Conservation (phyloP, 768 basidiomycete species). For the Suillus brevipes region DNA sequence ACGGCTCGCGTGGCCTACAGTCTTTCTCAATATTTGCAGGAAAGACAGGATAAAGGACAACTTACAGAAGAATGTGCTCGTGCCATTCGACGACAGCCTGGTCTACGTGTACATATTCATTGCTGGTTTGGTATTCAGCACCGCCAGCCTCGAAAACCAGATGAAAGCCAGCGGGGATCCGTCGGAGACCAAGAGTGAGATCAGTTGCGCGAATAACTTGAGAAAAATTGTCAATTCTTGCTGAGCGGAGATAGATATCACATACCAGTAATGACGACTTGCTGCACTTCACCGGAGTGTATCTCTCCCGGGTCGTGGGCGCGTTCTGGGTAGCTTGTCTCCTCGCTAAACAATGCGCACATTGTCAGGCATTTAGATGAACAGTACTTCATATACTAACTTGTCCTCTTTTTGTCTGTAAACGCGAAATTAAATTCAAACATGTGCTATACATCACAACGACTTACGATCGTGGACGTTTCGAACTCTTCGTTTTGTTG, state of each 20-base stretch:
- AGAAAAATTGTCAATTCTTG: background rate
- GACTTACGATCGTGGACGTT: no score
- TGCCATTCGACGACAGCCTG: conserved; percentile 3
- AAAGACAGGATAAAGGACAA: background rate
- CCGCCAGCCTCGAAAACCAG: background rate
- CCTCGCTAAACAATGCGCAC: no score
- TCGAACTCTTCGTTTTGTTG: no score
- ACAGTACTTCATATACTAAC: no score
- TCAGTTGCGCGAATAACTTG: conserved; percentile 14
- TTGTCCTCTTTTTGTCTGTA: no score
- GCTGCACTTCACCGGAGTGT: background rate
- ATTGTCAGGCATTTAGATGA: no score
- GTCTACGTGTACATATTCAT: background rate
- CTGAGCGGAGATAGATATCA: background rate
- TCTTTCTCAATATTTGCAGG: background rate
- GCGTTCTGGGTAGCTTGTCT: no score
- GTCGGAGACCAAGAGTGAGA: conserved; percentile 6
- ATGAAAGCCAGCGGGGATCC: conserved; percentile 15
- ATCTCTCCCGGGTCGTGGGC: no score
- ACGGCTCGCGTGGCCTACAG: background rate
- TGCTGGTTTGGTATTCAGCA: background rate
- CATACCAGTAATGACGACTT: background rate
- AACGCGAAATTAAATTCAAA: no score
- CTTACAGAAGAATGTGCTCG: conserved; percentile 2
- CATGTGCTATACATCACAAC: no score